Conservation (phyloP, 2,329 filamentous ascomycete genomes). For the Trichoderma koningiopsis region DNA sequence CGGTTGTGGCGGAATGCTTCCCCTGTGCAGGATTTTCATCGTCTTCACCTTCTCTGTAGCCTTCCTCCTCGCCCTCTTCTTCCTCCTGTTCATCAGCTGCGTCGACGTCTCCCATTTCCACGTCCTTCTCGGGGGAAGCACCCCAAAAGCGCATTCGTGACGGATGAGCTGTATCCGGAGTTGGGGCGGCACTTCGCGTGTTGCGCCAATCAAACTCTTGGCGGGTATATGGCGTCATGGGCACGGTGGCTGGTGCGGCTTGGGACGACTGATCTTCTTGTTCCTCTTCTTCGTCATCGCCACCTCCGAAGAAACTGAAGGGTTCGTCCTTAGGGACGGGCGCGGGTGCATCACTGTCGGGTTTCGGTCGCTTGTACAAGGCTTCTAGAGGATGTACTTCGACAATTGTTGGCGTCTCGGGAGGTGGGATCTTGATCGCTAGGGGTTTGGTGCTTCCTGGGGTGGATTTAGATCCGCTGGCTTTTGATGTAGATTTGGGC, state of each 20-base stretch:
- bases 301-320: conserved; percentile 77
- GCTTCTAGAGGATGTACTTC: conserved; percentile 84
- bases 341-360: conserved; percentile 39
- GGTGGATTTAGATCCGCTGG: conserved; percentile 45
- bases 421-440: conserved; percentile 57
- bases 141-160: conserved; percentile 61
- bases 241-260: conserved; percentile 44
- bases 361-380: conserved; percentile 76
- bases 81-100: conserved; percentile 42
- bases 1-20: conserved; percentile 41
- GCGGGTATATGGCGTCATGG: conserved; percentile 81
- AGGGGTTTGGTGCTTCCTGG: conserved; percentile 55
- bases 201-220: conserved; percentile 75
- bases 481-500: conserved; percentile 33
- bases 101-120: conserved; percentile 45
- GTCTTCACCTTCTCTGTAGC: conserved; percentile 32
- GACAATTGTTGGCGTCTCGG: conserved; percentile 49
- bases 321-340: conserved; percentile 50
- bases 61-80: conserved; percentile 31
- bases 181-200: conserved; percentile 87
- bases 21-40: conserved; percentile 29
- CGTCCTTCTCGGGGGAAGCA: conserved; percentile 34
- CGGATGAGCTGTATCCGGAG: conserved; percentile 86
- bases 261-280: conserved; percentile 43
- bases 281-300: conserved; percentile 53